Percentiles rank a stretch among this genome's conserved stretches.
phyloP scores from a whole-genome alignment of 306 rosid species.

The Vachellia pachyceras region DNA sequence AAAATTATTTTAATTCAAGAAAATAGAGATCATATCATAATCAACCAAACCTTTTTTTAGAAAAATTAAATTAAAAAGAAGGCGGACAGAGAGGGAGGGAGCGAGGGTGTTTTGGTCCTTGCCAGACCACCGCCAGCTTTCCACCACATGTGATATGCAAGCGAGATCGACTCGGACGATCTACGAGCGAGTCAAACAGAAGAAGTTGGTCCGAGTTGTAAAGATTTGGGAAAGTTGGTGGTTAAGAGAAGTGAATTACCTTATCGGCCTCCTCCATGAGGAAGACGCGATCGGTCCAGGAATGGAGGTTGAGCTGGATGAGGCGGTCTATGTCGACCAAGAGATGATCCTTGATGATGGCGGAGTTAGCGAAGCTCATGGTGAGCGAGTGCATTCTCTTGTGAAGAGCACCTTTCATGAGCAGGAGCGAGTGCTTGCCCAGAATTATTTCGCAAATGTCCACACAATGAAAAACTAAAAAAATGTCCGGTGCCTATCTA shows the following conservation, averaged over 20 bases:
- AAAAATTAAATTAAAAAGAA: not conserved
- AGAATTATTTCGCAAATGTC: no score
- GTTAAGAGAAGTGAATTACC: conserved; percentile 25
- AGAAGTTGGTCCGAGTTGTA: no score
- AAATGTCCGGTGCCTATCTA: no score
- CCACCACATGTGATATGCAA: conserved; percentile 26
- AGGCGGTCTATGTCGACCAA: conserved; percentile 81
- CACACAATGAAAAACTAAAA: no score
- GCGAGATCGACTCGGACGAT: conserved; percentile 33
- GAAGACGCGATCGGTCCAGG: conserved; percentile 78
- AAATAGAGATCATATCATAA: not conserved
- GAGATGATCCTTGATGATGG: conserved; percentile 75
- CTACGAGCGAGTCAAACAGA: conserved; percentile 37
- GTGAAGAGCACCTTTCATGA: conserved; percentile 84
- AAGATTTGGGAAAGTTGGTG: conserved; percentile 36
- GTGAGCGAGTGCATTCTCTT: conserved; percentile 94
- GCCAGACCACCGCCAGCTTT: not conserved
- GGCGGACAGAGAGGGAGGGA: not conserved
- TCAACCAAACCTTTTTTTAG: not conserved
- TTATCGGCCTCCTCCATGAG: conserved; percentile 98
- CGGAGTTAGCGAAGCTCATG: conserved; percentile 78
- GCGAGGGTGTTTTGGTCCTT: not conserved
- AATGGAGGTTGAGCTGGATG: conserved; percentile 73
- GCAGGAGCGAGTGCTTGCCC: conserved; percentile 80
- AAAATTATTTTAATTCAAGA: not conserved